These are phyloP conservation scores for Heliosperma pusillum DNA, from an alignment of 148 eudicot species.

Conservation along the genomic window DNA sequence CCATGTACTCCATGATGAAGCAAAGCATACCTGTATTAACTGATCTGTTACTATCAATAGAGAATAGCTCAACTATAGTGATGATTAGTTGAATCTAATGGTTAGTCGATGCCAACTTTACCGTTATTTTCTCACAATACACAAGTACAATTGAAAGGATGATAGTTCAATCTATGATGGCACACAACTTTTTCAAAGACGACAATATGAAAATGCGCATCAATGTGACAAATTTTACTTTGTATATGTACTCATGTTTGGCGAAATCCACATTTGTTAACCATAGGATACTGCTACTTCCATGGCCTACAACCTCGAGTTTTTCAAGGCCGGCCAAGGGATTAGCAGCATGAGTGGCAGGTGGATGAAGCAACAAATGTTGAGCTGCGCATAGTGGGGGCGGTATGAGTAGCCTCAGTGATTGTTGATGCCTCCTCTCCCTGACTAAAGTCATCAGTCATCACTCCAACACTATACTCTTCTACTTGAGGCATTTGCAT, in stretches of 20 bases:
- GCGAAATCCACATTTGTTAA: too few relatives aligned
- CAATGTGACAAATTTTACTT: too few relatives aligned
- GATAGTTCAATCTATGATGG: too few relatives aligned
- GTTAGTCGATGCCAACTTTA: too few relatives aligned
- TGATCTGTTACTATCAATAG: background rate
- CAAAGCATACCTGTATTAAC: background rate
- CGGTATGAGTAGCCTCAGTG: constrained; percentile 1
- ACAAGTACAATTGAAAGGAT: too few relatives aligned
- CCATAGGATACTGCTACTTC: background rate
- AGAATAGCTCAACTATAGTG: too few relatives aligned
- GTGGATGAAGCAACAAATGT: background rate
- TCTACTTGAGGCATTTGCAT: background rate
- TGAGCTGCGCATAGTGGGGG: background rate
- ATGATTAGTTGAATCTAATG: too few relatives aligned
- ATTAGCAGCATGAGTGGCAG: background rate
- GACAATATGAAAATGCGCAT: too few relatives aligned
- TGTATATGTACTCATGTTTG: too few relatives aligned
- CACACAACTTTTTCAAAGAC: too few relatives aligned
- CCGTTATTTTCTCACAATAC: too few relatives aligned
- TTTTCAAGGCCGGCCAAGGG: background rate
- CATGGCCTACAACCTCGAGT: background rate
- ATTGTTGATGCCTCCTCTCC: constrained; percentile 1
- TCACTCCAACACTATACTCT: background rate
- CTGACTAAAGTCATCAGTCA: constrained; percentile 5
- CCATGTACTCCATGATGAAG: constrained; percentile 9